Evolutionary conservation across 2,329 filamentous ascomycete species (phyloP), one percentile per base, ranked within the genome.

Genomic region (Talaromyces amestolkiae): DNA sequence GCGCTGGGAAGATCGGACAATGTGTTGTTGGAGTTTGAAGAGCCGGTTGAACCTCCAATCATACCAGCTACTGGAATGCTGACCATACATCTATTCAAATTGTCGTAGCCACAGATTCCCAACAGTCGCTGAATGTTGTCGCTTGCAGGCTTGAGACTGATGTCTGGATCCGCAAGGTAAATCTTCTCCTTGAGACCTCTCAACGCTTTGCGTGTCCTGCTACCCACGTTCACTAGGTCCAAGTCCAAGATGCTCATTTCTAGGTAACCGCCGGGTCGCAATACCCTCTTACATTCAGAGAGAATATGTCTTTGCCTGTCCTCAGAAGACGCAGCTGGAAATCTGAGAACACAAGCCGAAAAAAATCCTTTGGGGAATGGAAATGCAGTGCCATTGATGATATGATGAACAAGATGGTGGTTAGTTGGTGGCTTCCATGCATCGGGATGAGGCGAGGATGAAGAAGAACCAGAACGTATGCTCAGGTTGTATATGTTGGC

Each of bases 161-260:
- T 79, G 15, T 72, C 74, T 13, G 76, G 69, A 64, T 82, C 77
- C 9, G 76, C 74, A 3, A 78, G 69, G 58, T 77, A 80, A 54
- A 81, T 82, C 58, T 75, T 76, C 67, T 82, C 78, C 65, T 83
- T 83, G 19, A 83, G 72, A 35, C 72, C 74, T 5, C 80, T 75
- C 39, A 83, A 75, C 0, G 80, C 80, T 70, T 77, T 79, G 41
- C 81, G 75, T 17, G 81, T 80, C 53, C 76, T 77, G 11, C 75
- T 78, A 2, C 81, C 81, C 80, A 83, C 82, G 65, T 83, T 83
- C 49, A 82, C 76, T 74, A 83, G 80, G 65, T 83, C 81, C n/a
- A 82, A 72, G 65, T 83, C 81, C 10, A 83, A 71, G 6, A 83
- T 71, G 64, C 78, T 82, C 75, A 83, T 77, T 69, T 83, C 81